Conservation (phyloP, 1,284 basidiomycete genomes). For the Papiliotrema flavescens region DNA sequence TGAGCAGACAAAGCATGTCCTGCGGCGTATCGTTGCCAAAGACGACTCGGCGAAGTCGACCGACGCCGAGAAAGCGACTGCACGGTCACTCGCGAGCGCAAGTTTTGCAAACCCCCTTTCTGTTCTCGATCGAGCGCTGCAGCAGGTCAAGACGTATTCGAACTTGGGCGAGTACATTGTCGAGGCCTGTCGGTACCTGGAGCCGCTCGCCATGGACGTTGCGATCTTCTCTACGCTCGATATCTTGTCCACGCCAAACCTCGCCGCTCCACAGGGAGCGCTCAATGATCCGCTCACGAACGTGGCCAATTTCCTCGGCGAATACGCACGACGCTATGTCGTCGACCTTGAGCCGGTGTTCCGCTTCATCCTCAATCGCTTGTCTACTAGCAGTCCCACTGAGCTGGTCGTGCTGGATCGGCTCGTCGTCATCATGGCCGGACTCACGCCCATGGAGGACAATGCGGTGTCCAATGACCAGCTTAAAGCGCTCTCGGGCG, state of each 20-base stretch:
- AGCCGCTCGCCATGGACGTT: constrained; percentile 89
- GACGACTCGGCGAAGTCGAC: constrained; percentile 9
- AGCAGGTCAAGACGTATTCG: constrained; percentile 95
- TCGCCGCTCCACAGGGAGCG: constrained; percentile 89
- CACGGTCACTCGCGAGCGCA: constrained; percentile 87
- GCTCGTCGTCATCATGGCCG: constrained; percentile 91
- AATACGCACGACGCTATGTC: constrained; percentile 81
- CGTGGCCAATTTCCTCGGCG: constrained; percentile 66
- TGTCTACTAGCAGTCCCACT: constrained; percentile 75
- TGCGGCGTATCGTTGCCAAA: constrained; percentile 43
- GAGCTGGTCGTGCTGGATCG: constrained; percentile 90
- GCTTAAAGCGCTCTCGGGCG: constrained; percentile 83
- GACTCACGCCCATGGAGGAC: constrained; percentile 83
- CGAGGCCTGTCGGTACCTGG: constrained; percentile 83
- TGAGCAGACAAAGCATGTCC: constrained; percentile 51
- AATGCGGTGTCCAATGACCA: constrained; percentile 73
- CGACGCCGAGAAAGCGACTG: constrained; percentile 44
- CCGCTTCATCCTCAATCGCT: constrained; percentile 86
- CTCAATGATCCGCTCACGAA: constrained; percentile 39
- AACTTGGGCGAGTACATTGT: constrained; percentile 89
- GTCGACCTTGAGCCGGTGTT: constrained; percentile 81
- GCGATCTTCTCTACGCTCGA: constrained; percentile 85
- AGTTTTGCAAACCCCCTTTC: constrained; percentile 91
- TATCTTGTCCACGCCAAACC: constrained; percentile 78
- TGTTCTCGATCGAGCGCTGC: constrained; percentile 83